Conservation (phyloP, 1,284 basidiomycete genomes). For the Filobasidium uniguttulatum region DNA sequence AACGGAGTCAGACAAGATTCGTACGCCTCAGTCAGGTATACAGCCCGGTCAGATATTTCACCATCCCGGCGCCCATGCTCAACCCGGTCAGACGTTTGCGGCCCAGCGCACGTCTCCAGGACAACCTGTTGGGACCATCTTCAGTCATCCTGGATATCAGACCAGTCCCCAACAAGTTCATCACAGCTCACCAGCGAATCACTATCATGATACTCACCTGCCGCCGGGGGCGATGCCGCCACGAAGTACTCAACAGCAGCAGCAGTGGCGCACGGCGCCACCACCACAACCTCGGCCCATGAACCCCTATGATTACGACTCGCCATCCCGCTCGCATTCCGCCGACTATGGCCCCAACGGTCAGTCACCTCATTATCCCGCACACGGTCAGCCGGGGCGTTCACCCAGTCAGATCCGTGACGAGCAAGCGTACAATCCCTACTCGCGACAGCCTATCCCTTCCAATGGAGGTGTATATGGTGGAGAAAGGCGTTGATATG, state of each 20-base stretch:
- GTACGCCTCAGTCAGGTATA: constrained; percentile 18
- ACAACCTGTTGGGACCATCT: constrained; percentile 23
- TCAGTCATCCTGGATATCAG: constrained; percentile 24
- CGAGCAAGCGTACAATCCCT: constrained; percentile 6
- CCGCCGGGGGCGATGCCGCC: constrained; percentile 23
- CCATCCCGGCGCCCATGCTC: constrained; percentile 22
- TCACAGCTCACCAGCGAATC: not conserved
- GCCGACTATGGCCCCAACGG: not conserved
- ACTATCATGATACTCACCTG: constrained; percentile 8
- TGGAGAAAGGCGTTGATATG: too few species aligned
- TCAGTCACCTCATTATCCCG: not conserved
- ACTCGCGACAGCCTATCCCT: not conserved
- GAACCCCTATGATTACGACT: constrained; percentile 1
- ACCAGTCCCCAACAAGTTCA: constrained; percentile 13
- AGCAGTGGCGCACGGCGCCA: not conserved
- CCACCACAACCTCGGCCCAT: not conserved
- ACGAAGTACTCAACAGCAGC: constrained; percentile 8
- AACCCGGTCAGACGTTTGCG: constrained; percentile 24
- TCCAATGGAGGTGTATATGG: too few species aligned
- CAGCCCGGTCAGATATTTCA: constrained; percentile 37
- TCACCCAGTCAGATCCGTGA: not conserved
- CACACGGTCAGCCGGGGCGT: not conserved
- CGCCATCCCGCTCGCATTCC: not conserved
- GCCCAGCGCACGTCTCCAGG: constrained; percentile 15
- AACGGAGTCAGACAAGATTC: constrained; percentile 5